These are phyloP conservation scores for Purshia tridentata DNA, from an alignment of 306 rosid genomes.

Conservation along the genomic window DNA sequence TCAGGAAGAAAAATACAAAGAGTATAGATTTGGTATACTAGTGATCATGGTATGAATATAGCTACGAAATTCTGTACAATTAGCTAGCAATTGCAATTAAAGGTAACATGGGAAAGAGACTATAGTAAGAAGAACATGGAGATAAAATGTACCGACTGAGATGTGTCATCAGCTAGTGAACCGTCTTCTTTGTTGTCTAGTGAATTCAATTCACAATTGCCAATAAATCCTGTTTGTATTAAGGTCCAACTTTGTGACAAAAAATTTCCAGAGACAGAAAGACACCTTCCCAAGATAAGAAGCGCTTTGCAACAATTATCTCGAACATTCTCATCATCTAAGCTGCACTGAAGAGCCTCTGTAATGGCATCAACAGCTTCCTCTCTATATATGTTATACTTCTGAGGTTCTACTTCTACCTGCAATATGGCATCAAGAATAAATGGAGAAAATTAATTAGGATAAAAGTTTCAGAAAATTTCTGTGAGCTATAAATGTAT, in stretches of 20 bases:
- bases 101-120: neutral
- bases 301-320: conserved; percentile 64
- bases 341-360: conserved; percentile 62
- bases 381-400: conserved; percentile 48
- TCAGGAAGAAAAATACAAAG: neutral
- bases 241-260: conserved; percentile 39
- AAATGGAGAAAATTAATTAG: neutral
- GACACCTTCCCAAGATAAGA: conserved; percentile 56
- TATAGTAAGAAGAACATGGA: neutral
- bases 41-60: neutral
- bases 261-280: conserved; percentile 49
- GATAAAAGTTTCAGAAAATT: neutral
- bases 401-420: conserved; percentile 54
- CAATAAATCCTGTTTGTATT: conserved; percentile 36
- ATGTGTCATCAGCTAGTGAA: conserved; percentile 23
- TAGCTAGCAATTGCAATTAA: neutral
- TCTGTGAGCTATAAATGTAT: neutral
- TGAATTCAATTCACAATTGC: conserved; percentile 19
- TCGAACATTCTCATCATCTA: conserved; percentile 44
- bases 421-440: conserved; percentile 24
- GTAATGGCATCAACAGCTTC: conserved; percentile 61
- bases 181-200: conserved; percentile 35
- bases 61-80: neutral
- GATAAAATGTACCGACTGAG: conserved; percentile 39
- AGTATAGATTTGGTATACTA: neutral